Evolutionary conservation across 1,284 basidiomycete genomes (phyloP).

Genomic region (Pseudozyma tsukubaensis): DNA sequence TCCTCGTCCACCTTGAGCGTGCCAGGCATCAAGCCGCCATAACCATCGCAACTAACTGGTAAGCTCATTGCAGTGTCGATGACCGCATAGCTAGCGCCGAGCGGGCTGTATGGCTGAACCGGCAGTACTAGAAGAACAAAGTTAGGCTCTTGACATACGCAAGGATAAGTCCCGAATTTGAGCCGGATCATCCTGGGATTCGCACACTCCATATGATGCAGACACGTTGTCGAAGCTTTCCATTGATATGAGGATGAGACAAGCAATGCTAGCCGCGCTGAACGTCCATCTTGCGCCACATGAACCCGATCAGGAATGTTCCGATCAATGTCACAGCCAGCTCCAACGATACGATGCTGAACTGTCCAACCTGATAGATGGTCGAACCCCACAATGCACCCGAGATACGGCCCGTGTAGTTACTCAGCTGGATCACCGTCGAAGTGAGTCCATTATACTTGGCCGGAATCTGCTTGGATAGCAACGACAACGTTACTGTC

Average conservation of each 20-base stretch:
- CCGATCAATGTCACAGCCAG: conserved; percentile 46
- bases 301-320: conserved; percentile 34
- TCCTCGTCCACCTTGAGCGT: too few relatives aligned
- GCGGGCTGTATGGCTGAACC: too few relatives aligned
- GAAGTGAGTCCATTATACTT: conserved; percentile 48
- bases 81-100: too few relatives aligned
- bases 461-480: conserved; percentile 50
- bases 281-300: conserved; percentile 52
- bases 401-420: conserved; percentile 41
- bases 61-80: too few relatives aligned
- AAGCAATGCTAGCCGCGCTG: conserved; percentile 20
- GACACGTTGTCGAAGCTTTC: too few relatives aligned
- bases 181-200: too few relatives aligned
- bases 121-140: too few relatives aligned
- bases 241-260: background rate
- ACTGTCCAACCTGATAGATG: conserved; percentile 50
- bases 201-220: too few relatives aligned
- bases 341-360: conserved; percentile 46
- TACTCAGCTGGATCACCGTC: conserved; percentile 50
- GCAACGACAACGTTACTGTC: conserved; percentile 46
- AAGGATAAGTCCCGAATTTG: too few relatives aligned
- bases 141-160: too few relatives aligned
- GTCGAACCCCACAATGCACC: conserved; percentile 50
- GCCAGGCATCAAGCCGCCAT: too few relatives aligned
- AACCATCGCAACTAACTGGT: too few relatives aligned